phyloP scores from a whole-genome alignment of 768 basidiomycete species.

The Chlorophyllum brunneum region DNA sequence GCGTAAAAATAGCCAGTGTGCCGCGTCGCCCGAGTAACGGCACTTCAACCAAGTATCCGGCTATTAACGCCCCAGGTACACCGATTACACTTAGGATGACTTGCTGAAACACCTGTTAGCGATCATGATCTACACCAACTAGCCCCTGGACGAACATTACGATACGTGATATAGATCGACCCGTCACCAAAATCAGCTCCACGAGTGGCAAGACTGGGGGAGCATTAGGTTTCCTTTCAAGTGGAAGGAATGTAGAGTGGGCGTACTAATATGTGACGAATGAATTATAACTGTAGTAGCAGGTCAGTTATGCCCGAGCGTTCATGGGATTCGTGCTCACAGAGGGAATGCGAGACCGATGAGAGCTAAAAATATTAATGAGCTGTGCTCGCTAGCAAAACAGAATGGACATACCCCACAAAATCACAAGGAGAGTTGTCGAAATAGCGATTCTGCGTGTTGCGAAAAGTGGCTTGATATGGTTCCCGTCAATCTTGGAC shows the following conservation, averaged over 20 bases:
- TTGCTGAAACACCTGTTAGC: slow-evolving; percentile 53
- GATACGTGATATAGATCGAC: slow-evolving; percentile 67
- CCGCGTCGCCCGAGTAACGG: slow-evolving; percentile 64
- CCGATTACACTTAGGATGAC: slow-evolving; percentile 67
- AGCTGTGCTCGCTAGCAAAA: neutral
- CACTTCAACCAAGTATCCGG: slow-evolving; percentile 67
- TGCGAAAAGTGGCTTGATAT: slow-evolving; percentile 61
- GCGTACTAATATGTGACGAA: slow-evolving; percentile 28
- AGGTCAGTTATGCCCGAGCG: no score
- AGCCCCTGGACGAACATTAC: slow-evolving; percentile 50
- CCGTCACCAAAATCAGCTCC: slow-evolving; percentile 70
- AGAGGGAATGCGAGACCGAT: slow-evolving; percentile 61
- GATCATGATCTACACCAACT: no score
- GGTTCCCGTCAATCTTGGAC: slow-evolving; percentile 25
- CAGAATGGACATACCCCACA: slow-evolving; percentile 35
- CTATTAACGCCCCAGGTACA: slow-evolving; percentile 67
- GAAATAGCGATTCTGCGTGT: slow-evolving; percentile 63
- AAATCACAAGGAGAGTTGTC: slow-evolving; percentile 56
- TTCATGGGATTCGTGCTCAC: slow-evolving; percentile 45
- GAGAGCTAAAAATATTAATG: slow-evolving; percentile 39
- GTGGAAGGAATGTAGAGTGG: neutral
- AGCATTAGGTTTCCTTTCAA: neutral
- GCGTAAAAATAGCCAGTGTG: slow-evolving; percentile 59
- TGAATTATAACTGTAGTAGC: slow-evolving; percentile 26
- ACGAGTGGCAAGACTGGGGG: slow-evolving; percentile 52